phyloP scores from a whole-genome alignment of 768 basidiomycete species.

The Leccinum subgranulosum region DNA sequence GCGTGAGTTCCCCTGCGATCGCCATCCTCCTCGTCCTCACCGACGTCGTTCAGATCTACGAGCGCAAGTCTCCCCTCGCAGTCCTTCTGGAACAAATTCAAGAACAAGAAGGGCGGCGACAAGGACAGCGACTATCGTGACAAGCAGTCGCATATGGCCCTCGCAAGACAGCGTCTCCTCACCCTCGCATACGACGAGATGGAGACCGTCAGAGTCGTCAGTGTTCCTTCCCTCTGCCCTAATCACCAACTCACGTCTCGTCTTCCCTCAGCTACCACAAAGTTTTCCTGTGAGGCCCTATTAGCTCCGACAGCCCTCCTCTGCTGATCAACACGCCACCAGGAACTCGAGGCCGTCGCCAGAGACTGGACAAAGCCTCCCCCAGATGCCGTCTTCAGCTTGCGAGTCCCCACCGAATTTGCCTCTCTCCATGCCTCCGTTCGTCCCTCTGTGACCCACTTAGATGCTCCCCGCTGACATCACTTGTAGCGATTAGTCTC shows the following conservation, averaged over 20 bases:
- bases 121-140: slow-evolving; percentile 64
- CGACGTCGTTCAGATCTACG: slow-evolving; percentile 53
- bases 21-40: slow-evolving; percentile 5
- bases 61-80: slow-evolving; percentile 55
- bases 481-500: slow-evolving; percentile 65
- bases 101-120: slow-evolving; percentile 50
- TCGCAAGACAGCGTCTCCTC: slow-evolving; percentile 71
- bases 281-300: slow-evolving; percentile 52
- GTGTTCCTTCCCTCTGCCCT: slow-evolving; percentile 11
- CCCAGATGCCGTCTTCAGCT: slow-evolving; percentile 68
- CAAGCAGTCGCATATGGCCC: slow-evolving; percentile 57
- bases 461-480: slow-evolving; percentile 20
- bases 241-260: not conserved
- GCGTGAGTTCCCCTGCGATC: slow-evolving; percentile 47
- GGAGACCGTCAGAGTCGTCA: slow-evolving; percentile 76
- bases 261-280: slow-evolving; percentile 55
- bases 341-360: slow-evolving; percentile 81
- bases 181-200: slow-evolving; percentile 82
- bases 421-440: slow-evolving; percentile 84
- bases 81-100: slow-evolving; percentile 64
- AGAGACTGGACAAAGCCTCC: slow-evolving; percentile 87
- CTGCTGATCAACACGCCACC: slow-evolving; percentile 6
- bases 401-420: slow-evolving; percentile 85
- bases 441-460: slow-evolving; percentile 29
- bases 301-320: not conserved